Base-by-base conservation (phyloP, 2,329 filamentous ascomycete species). In the Epicoccum nigrum region DNA sequence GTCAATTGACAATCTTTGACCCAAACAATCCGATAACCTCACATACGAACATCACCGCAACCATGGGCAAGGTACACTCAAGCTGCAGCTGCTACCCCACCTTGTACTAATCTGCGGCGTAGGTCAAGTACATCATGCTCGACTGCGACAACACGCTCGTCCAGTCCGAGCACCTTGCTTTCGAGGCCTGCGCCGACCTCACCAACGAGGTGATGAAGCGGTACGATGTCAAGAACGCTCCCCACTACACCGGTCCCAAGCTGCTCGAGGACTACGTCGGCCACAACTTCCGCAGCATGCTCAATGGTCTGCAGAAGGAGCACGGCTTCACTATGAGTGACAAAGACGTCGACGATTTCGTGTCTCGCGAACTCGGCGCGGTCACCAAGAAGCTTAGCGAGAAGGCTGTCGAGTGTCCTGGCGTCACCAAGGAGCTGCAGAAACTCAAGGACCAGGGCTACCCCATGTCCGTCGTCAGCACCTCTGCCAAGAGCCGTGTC, bases 211-310 rank as follows among this genome's bases (percentile, higher is more conserved):
- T 96, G 73, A 85, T 93, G 72, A 80, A 82, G 64, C 82, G 83
- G 68, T 82, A 87, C 68, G 77, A 81, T 64, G 80, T 91, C 66
- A 77, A 81, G 64, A 79, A 90, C 65, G 68, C 80, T 20, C 80
- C 84, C 63, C 84, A 83, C 70, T 96, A 95, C 80, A 92, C 89
- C 4, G 88, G 88, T 68, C 83, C 86, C 39, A 81, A 85, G 54
- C 86, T 96, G 58, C 89, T 96, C 77, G 79, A 81, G 63, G 89
- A 96, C 77, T 96, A 95, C 68, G 90, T 96, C 64, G 92, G 92
- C 65, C 88, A 94, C 74, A 96, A 95, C 83, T 96, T 96, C 83
- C 90, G 91, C 63, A 90, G 90, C 76, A 96, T 96, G 90, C 86
- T 96, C 77, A 75, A 79, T 52, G 85, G 84, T 55, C 84, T 96